phyloP scores from a whole-genome alignment of 1,284 basidiomycete species.

The Apiotrichum porosum region DNA sequence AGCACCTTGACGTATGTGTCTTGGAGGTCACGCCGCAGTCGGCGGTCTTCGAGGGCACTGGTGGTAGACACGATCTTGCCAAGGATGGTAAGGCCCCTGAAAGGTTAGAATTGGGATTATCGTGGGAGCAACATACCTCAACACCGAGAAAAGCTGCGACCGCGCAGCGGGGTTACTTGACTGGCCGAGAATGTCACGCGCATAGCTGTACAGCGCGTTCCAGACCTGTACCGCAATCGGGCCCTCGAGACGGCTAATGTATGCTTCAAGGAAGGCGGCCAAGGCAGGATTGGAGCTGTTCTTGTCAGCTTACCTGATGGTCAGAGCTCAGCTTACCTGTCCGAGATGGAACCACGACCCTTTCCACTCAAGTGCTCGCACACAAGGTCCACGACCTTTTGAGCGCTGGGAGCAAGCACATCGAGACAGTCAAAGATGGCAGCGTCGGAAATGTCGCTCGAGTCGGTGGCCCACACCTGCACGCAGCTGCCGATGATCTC shows the following conservation, averaged over 20 bases:
- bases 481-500: slow-evolving; percentile 65
- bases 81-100: slow-evolving; percentile 70
- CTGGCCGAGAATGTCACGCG: slow-evolving; percentile 66
- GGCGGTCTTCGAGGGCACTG: slow-evolving; percentile 80
- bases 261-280: slow-evolving; percentile 72
- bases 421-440: slow-evolving; percentile 78
- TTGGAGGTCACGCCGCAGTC: slow-evolving; percentile 84
- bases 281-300: slow-evolving; percentile 44
- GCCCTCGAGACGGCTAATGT: slow-evolving; percentile 77
- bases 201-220: slow-evolving; percentile 69
- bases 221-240: slow-evolving; percentile 88
- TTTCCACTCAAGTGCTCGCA: slow-evolving; percentile 59
- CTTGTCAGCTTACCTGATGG: slow-evolving; percentile 54
- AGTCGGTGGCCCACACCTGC: slow-evolving; percentile 32
- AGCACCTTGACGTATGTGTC: slow-evolving; percentile 81
- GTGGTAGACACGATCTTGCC: slow-evolving; percentile 78
- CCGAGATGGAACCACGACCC: slow-evolving; percentile 55
- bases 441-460: slow-evolving; percentile 36
- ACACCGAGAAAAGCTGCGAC: slow-evolving; percentile 61
- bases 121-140: no score
- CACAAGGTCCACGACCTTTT: slow-evolving; percentile 81
- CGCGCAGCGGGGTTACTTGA: slow-evolving; percentile 59
- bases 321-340: no score
- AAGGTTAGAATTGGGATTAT: no score
- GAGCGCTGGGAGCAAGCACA: slow-evolving; percentile 74